These are phyloP conservation scores for Arthrinium puccinioides DNA, from an alignment of 2,329 filamentous ascomycete species.

Conservation along the genomic window DNA sequence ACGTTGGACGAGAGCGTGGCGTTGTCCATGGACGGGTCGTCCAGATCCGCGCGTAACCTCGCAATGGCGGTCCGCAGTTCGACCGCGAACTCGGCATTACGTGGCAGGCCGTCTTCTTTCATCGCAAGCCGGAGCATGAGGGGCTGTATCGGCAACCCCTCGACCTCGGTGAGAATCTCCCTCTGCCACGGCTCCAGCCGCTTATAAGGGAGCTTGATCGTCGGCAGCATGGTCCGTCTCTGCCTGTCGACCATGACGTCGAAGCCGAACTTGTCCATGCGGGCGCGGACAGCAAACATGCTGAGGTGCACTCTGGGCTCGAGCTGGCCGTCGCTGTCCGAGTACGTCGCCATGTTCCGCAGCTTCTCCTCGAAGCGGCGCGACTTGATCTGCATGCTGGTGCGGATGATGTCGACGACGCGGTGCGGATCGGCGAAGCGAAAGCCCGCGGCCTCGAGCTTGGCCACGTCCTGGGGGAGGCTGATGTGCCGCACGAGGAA, in stretches of 20 bases:
- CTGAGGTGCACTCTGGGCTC: constrained; percentile 49
- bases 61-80: constrained; percentile 32
- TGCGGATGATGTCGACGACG: constrained; percentile 60
- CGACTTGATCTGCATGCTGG: constrained; percentile 66
- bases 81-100: constrained; percentile 36
- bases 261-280: constrained; percentile 44
- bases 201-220: constrained; percentile 44
- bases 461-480: constrained; percentile 49
- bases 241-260: constrained; percentile 54
- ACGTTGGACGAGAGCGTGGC: constrained; percentile 30
- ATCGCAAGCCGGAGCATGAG: not conserved
- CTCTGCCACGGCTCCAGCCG: constrained; percentile 48
- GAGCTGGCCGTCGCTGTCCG: constrained; percentile 29
- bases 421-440: constrained; percentile 66
- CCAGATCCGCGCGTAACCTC: constrained; percentile 25
- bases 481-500: constrained; percentile 65
- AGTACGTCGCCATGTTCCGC: constrained; percentile 55
- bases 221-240: constrained; percentile 53
- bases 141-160: constrained; percentile 27
- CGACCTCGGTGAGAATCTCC: constrained; percentile 44
- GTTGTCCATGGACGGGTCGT: constrained; percentile 32
- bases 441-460: constrained; percentile 64
- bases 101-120: constrained; percentile 16
- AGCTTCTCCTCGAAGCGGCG: constrained; percentile 54
- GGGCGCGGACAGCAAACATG: constrained; percentile 49